Percentiles rank a stretch among this genome's conserved stretches.
These are phyloP conservation scores for Chrysanthemum makinoi DNA, from an alignment of 129 eudicot species.

Conservation along the genomic window DNA sequence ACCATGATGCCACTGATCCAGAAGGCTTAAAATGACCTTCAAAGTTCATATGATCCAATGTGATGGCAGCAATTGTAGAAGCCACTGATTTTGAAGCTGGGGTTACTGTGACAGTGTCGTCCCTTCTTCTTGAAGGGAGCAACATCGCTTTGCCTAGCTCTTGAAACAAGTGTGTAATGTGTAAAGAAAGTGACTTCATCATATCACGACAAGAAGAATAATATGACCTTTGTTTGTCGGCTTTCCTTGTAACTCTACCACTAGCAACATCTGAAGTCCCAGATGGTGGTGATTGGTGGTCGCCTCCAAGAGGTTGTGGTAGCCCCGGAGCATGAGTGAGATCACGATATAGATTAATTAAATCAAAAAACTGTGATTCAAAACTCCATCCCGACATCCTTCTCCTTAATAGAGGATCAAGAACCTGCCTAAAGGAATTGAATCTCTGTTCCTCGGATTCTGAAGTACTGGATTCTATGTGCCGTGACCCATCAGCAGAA, in stretches of 20 bases:
- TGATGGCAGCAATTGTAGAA: constrained; percentile 71
- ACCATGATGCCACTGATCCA: constrained; percentile 75
- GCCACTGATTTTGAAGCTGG: constrained; percentile 87
- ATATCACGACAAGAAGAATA: constrained; percentile 83
- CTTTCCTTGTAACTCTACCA: constrained; percentile 44
- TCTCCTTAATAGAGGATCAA: constrained; percentile 81
- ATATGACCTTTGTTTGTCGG: constrained; percentile 63
- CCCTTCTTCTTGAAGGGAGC: constrained; percentile 87
- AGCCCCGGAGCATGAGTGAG: constrained; percentile 69
- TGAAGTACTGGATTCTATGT: constrained; percentile 35
- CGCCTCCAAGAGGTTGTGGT: constrained; percentile 58
- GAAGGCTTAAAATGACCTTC: constrained; percentile 64
- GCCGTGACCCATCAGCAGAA: constrained; percentile 42
- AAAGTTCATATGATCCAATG: constrained; percentile 73
- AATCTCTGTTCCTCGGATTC: constrained; percentile 81
- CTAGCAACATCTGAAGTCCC: constrained; percentile 49
- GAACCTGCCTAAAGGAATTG: constrained; percentile 82
- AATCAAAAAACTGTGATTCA: constrained; percentile 91
- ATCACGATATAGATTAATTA: constrained; percentile 72
- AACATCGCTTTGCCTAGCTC: constrained; percentile 92
- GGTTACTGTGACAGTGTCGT: constrained; percentile 68
- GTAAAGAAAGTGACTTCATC: constrained; percentile 75
- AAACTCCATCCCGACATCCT: constrained; percentile 92
- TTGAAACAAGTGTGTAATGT: constrained; percentile 85
- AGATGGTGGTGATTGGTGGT: constrained; percentile 40